phyloP scores from a whole-genome alignment of 148 eudicot species.

The Cornus kousa region DNA sequence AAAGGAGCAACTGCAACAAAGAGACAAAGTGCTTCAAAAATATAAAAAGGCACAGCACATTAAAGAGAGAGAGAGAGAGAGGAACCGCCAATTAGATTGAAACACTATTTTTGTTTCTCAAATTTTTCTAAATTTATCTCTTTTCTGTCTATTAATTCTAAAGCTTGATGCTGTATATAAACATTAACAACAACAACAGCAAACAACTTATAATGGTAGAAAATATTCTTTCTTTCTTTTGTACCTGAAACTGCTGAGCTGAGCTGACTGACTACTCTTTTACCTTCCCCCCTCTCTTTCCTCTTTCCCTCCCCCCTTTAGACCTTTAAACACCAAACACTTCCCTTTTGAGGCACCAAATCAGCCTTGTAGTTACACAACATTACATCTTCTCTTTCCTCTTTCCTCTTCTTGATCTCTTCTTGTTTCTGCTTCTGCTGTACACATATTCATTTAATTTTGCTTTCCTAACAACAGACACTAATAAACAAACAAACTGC shows the following conservation, averaged over 20 bases:
- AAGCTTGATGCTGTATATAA: slow-evolving; percentile 9
- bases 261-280: slow-evolving; percentile 7
- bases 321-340: slow-evolving; percentile 7
- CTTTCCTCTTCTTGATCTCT: slow-evolving; percentile 6
- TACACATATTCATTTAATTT: background rate
- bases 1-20: slow-evolving; percentile 11
- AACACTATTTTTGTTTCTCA: background rate
- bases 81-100: background rate
- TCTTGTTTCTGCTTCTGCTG: slow-evolving; percentile 12
- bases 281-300: background rate
- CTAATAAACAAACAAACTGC: slow-evolving; percentile 9
- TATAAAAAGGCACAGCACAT: background rate
- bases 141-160: slow-evolving; percentile 10
- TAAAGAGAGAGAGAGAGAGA: background rate
- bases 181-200: slow-evolving; percentile 5
- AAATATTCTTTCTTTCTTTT: background rate
- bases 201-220: background rate
- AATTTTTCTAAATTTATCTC: background rate
- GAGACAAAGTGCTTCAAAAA: slow-evolving; percentile 15
- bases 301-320: background rate
- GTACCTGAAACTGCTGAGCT: slow-evolving; percentile 8
- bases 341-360: slow-evolving; percentile 10
- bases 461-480: slow-evolving; percentile 4
- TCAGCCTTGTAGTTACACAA: slow-evolving; percentile 19
- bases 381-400: background rate